Evolutionary conservation across 768 basidiomycete genomes (phyloP), one percentile per base, ranked within the genome.

Genomic region (Hypsizygus marmoreus): DNA sequence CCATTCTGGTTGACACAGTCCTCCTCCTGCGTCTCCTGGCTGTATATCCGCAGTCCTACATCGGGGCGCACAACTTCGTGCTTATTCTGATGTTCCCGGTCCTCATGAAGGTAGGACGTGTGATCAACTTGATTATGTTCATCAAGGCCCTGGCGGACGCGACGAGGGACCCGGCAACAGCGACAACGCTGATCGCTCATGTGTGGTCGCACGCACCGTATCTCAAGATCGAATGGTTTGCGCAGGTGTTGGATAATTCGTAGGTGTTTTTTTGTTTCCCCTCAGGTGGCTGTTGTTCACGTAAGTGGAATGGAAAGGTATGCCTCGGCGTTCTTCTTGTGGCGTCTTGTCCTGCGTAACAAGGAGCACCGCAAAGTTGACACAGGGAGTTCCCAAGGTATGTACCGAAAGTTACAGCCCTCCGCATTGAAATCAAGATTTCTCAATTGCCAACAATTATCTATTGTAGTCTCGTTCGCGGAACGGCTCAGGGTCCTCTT

Each of bases 1-100:
- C 70, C 12, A 36, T 69, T 1, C 54, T 71, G 35, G 60, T 70
- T 16, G 71, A 74, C 47, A 63, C 59, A 10, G 65, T 74, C 29
- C 64, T 74, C 7, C 31, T 70, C n/a, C 54, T 71, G 39, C 62
- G 72, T 0, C 58, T 74, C 9, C 43, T 63, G 20, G 64, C 66
- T 2, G 64, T 74, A 6, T 72, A 64, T 43, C 69, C 71, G 0
- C 50, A 55, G 1, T 41, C 40, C 4, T 29, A 40, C 2, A 60
- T 62, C 0, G 45, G 60, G 2, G 47, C 22, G 31, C 35, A 26
- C 7, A 52, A 32, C 0, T 32, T 60, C 6, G 17, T 56, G 7
- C 34, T 42, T 6, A 55, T 73, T 3, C 57, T 68, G 11, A 51
- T 50, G 0, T 53, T 67, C 12, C 62, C 65, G 2, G 36, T 61